Base-by-base conservation (phyloP, 768 basidiomycete genomes). In the Rhodotorula kratochvilovae region DNA sequence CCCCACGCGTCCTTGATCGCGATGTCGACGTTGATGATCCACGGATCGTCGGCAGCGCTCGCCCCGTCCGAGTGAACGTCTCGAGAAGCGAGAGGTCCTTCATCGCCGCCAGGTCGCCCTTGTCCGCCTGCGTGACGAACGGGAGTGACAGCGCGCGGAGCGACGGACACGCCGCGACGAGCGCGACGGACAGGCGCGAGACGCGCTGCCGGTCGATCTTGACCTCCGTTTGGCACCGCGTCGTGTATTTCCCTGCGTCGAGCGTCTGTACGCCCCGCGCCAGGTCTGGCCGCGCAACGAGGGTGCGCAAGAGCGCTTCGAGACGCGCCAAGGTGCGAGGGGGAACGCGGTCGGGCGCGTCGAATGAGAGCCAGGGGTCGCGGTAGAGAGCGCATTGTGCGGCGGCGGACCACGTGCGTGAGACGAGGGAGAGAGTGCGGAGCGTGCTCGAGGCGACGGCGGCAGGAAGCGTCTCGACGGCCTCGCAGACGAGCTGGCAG, bases 1-100 rank as follows among this genome's bases (percentile, higher is more conserved):
- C 62, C 66, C 67, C 66, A 68, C 42, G 61, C 29, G 42, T 68
- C 63, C 25, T 59, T 39, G 12, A 68, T 60, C 2, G 16, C 29
- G 23, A 48, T 17, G 42, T 72, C 66, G 56, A 72, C 35, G 66
- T 67, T 60, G 50, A 72, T 29, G n/a, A 72, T 39, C 71, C 71
- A 72, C 5, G 66, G 66, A 12, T 68, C 66, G 13, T 29, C 25
- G 27, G 17, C 5, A 0, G 61, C 27, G 7, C 39, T 39, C 39
- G 46, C 61, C 63, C 63, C 4, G 56, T 36, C 10, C 67, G 66
- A 21, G 21, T 59, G 42, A 72, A 31, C 35, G 25, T 12, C 13
- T 45, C 23, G 56, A 70, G 46, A 29, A 19, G 33, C 25, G 29
- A 15, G 23, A 33, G 59, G 1, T 27, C 2, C 31, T 39, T 50